Evolutionary conservation across 768 basidiomycete genomes (phyloP), one percentile per base, ranked within the genome.

Genomic region (Tephrocybe rancida): DNA sequence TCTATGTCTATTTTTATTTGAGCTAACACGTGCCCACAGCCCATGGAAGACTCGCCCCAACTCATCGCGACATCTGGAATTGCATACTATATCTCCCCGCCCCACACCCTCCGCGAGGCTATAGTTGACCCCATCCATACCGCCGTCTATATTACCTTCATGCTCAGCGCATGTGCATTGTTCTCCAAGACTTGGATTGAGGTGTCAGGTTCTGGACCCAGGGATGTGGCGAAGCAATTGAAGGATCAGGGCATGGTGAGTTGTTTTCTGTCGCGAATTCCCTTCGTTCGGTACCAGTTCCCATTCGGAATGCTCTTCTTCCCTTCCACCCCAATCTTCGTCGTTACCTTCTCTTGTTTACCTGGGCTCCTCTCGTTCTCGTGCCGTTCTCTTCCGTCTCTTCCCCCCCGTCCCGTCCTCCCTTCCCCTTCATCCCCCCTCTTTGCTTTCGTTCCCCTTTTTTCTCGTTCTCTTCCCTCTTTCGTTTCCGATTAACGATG

Each of bases 171-270:
- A 14, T 98, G 95, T 67, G 96, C 97, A 13, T 79, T 98, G 60
- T 99, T 98, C 80, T 95, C 92, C 67, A 98, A 98, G 82, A 98
- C 96, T 0, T 99, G 97, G 96, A 98, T 99, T 59, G 96, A 98
- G 64, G 93, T 98, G 29, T 98, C 95, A 2, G 96, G 97, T 14
- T 90, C 88, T 50, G 94, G 97, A 18, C 97, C 96, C 10, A 76
- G 97, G 42, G 96, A 99, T 63, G 87, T 99, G 51, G 97, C 97
- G 25, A 96, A 95, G 72, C 96, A 98, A 68, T 85, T 98, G 66
- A 98, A 98, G 77, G 97, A 98, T 61, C 96, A 98, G 70, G 90
- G 92, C 62, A 95, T 98, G 90, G 96, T 88, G 32, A n/a, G 72
- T 63, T 13, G 26, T 6, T 5, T 16, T n/a, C n/a, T n/a, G n/a